Base-by-base conservation (phyloP, 441 rosid genomes). In the California macrophylla region DNA sequence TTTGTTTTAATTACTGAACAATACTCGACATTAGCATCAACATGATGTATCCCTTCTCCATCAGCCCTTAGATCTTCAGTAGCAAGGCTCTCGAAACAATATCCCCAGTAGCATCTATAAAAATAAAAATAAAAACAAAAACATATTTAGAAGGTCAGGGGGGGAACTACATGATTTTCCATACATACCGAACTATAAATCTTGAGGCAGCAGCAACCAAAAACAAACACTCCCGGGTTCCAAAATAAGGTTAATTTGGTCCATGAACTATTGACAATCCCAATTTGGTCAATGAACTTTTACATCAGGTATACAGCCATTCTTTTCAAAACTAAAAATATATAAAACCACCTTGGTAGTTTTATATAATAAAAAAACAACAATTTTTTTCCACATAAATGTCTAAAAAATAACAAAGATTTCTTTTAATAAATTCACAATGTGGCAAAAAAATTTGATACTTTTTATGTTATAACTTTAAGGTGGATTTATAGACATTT, bases 51-150 rank as follows among this genome's bases (percentile, higher is more conserved):
- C 66, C 79, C 86, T 83, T 89, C 93, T 66, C 94, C 96, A 72
- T 82, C 85, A 68, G 72, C 89, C 81, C 96, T 83, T 66, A 95
- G 85, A 86, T 89, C 93, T 81, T 89, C 97, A 9, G 98, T 93
- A 64, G 97, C 97, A 72, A 93, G 89, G 81, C 82, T 84, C 86
- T 93, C 98, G 63, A 93, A 93, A 79, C 92, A 88, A 79, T 91
- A 93, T 67, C 97, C 98, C 98, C 97, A 93, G 67, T 93, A 93
- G 82, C 93, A 88, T 82, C 98, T 93, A 80, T 8, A 50, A n/a
- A 69, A 63, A 50, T 21, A 77, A 72, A 56, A n/a, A n/a, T n/a
- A n/a, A 68, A 68, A 25, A 69, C 54, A 68, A 28, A 45, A 66
- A 6, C 23, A 50, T 50, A 50, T 50, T 16, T 5, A 50, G 52